Evolutionary conservation across 2,329 filamentous ascomycete genomes (phyloP).

Genomic region (Teratosphaeria gauchensis): DNA sequence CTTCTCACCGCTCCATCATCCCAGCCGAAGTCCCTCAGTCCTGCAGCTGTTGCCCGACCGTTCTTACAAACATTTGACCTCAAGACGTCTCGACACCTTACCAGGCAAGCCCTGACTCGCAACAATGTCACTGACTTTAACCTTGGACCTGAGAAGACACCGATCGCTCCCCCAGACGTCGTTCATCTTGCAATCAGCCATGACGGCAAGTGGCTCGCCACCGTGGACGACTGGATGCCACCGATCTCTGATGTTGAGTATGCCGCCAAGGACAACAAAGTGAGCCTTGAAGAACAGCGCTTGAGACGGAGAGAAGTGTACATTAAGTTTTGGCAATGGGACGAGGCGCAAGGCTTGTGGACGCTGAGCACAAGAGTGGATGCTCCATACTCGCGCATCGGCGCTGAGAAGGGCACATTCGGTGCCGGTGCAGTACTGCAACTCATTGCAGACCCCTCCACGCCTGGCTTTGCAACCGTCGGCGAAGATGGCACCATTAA

Average conservation of each 20-base stretch:
- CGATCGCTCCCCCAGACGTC: constrained; percentile 68
- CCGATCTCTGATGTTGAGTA: constrained; percentile 57
- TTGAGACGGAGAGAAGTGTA: constrained; percentile 56
- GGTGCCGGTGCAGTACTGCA: constrained; percentile 54
- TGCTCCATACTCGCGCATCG: constrained; percentile 54
- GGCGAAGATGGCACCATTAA: constrained; percentile 71
- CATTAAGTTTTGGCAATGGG: constrained; percentile 83
- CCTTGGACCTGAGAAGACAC: constrained; percentile 58
- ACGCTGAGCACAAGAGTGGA: constrained; percentile 76
- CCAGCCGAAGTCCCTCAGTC: constrained; percentile 30
- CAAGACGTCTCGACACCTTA: constrained; percentile 64
- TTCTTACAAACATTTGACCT: constrained; percentile 81
- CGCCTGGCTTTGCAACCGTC: constrained; percentile 68
- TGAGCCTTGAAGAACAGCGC: constrained; percentile 31
- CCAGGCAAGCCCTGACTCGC: constrained; percentile 79
- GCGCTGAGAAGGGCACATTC: constrained; percentile 3
- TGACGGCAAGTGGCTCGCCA: constrained; percentile 83
- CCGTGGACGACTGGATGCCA: constrained; percentile 83
- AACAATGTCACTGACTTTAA: constrained; percentile 80
- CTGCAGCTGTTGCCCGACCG: constrained; percentile 35
- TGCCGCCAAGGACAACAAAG: constrained; percentile 31
- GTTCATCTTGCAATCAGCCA: constrained; percentile 64
- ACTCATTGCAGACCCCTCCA: constrained; percentile 56
- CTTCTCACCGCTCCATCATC: constrained; percentile 44
- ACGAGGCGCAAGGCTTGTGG: constrained; percentile 46